Conservation (phyloP, 163 green algal species). For the Volvox carteri region DNA sequence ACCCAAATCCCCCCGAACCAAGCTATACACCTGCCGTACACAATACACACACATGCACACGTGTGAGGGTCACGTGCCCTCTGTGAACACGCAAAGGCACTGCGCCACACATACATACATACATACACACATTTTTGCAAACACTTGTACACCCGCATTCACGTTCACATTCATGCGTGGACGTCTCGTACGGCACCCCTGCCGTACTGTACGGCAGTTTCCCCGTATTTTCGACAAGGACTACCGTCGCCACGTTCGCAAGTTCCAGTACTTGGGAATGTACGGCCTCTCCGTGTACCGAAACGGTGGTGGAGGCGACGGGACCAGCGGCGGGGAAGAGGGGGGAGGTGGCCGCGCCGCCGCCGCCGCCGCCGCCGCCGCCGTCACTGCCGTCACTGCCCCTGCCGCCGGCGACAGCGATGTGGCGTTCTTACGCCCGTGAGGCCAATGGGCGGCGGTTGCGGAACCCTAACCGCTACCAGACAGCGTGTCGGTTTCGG, state of each 20-base stretch:
- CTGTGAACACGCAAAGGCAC: too few relatives aligned
- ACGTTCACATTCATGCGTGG: too few relatives aligned
- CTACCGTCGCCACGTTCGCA: conserved; percentile 55
- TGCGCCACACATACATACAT: too few relatives aligned
- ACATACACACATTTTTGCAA: too few relatives aligned
- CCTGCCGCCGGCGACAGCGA: background rate
- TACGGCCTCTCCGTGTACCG: conserved; percentile 45
- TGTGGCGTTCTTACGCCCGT: conserved; percentile 1
- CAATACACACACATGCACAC: too few relatives aligned
- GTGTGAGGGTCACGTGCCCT: too few relatives aligned
- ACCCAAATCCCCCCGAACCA: too few relatives aligned
- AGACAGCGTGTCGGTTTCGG: too few relatives aligned
- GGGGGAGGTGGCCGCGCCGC: background rate
- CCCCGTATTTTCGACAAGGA: conserved; percentile 55
- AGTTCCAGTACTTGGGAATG: conserved; percentile 57
- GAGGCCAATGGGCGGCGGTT: too few relatives aligned
- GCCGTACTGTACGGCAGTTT: conserved; percentile 20
- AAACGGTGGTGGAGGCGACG: background rate
- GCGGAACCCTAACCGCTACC: too few relatives aligned
- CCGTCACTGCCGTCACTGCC: background rate
- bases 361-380: background rate
- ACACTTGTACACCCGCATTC: too few relatives aligned
- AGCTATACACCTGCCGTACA: too few relatives aligned
- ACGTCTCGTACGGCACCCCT: background rate
- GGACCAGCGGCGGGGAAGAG: background rate